Conservation (phyloP, 169 alveolate genomes). For the Eimeria falciformis region DNA sequence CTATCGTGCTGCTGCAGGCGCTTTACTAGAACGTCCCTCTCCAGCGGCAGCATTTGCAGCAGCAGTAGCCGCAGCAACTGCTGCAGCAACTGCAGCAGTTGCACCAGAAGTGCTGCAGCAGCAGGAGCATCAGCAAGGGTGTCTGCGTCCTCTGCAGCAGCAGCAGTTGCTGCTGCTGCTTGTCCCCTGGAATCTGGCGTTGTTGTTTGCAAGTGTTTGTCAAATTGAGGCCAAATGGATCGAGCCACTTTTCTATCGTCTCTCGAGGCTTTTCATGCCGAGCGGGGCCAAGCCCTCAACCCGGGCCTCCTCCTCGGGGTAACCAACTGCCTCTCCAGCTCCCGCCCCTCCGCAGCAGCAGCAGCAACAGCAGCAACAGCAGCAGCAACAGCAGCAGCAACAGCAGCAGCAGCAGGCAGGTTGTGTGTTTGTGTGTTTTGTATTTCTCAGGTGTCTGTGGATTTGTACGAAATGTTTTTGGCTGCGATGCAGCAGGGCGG, state of each 20-base stretch:
- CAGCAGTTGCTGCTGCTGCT: neutral
- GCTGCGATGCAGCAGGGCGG: conserved; percentile 77
- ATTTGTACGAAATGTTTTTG: conserved; percentile 61
- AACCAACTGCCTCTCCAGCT: neutral
- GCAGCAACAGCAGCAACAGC: neutral
- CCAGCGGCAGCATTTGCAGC: neutral
- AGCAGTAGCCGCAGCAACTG: conserved; percentile 4
- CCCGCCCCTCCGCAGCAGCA: neutral
- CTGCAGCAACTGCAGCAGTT: neutral
- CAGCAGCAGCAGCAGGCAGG: neutral
- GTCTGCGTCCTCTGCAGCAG: neutral
- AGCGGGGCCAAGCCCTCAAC: conserved; percentile 58
- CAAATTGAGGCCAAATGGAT: conserved; percentile 36
- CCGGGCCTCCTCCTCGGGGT: conserved; percentile 65
- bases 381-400: neutral
- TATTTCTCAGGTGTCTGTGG: conserved; percentile 11
- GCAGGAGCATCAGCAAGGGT: conserved; percentile 1
- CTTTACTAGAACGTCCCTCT: neutral
- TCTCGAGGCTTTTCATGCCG: conserved; percentile 53
- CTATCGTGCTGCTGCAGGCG: neutral
- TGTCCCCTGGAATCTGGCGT: neutral
- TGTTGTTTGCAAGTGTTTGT: too few relatives aligned
- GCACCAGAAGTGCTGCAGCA: neutral
- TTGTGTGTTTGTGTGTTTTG: neutral
- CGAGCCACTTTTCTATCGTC: conserved; percentile 48